phyloP scores from a whole-genome alignment of 805 yeast species.

The Starmerella bombi region DNA sequence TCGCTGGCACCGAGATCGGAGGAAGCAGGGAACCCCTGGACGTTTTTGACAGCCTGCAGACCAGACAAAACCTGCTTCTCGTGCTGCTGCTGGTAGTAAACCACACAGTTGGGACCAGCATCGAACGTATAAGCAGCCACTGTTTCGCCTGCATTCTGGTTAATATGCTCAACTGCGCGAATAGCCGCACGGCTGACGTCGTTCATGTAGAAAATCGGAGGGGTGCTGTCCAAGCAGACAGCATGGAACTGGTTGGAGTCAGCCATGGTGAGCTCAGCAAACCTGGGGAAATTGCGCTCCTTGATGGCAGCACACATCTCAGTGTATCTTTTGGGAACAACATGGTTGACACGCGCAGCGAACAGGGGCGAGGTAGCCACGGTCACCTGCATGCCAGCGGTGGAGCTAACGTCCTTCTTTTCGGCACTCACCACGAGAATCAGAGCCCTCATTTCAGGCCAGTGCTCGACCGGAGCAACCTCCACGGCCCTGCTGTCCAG shows the following conservation, averaged over 20 bases:
- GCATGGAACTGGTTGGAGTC: conserved; percentile 98
- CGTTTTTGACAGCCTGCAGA: conserved; percentile 46
- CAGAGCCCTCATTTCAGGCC: conserved; percentile 90
- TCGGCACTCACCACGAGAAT: conserved; percentile 85
- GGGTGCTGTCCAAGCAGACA: conserved; percentile 87
- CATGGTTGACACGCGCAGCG: conserved; percentile 57
- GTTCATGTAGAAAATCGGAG: conserved; percentile 89
- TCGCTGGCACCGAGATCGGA: background rate
- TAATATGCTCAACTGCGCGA: conserved; percentile 64
- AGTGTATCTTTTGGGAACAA: conserved; percentile 75
- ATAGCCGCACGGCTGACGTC: conserved; percentile 79
- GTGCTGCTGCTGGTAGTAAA: conserved; percentile 69
- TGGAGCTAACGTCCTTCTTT: conserved; percentile 88
- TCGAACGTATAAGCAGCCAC: conserved; percentile 96
- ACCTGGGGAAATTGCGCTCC: conserved; percentile 58
- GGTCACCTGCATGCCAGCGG: conserved; percentile 93
- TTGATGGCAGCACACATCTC: conserved; percentile 69
- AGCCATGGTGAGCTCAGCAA: conserved; percentile 86
- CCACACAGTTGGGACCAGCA: conserved; percentile 98
- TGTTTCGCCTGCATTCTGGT: conserved; percentile 44
- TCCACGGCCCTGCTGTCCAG: conserved; percentile 88
- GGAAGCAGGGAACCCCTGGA: conserved; percentile 37
- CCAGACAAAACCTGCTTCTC: conserved; percentile 63
- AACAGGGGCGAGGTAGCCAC: conserved; percentile 81
- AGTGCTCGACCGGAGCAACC: conserved; percentile 68